phyloP scores from a whole-genome alignment of 805 yeast species.

The Candida berthetii region DNA sequence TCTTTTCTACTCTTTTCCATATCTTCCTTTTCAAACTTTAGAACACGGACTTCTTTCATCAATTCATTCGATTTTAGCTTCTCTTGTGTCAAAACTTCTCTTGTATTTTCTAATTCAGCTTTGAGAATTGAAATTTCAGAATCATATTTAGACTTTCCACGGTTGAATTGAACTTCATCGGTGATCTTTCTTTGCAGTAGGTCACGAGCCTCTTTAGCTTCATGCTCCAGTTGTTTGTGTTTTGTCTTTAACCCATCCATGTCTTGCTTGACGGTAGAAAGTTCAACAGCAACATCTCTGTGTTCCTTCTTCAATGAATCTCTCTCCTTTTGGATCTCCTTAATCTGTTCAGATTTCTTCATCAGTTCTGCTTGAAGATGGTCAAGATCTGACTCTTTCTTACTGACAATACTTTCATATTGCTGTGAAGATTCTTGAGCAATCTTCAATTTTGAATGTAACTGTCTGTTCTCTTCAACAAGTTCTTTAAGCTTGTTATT shows the following conservation, averaged over 20 bases:
- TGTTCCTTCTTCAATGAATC: constrained; percentile 22
- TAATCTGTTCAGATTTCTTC: constrained; percentile 20
- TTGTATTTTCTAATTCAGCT: constrained; percentile 13
- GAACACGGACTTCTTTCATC: constrained; percentile 16
- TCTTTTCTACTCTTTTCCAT: constrained; percentile 15
- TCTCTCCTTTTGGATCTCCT: constrained; percentile 22
- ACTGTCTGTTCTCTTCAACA: constrained; percentile 36
- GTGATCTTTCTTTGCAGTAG: constrained; percentile 33
- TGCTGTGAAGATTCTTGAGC: constrained; percentile 30
- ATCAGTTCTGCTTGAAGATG: constrained; percentile 20
- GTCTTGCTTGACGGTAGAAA: constrained; percentile 21
- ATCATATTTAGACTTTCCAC: constrained; percentile 38
- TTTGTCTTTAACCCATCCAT: constrained; percentile 17
- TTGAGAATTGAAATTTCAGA: constrained; percentile 32
- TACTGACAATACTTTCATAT: constrained; percentile 25
- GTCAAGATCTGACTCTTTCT: constrained; percentile 29
- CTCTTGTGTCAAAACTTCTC: constrained; percentile 20
- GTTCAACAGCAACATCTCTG: constrained; percentile 18
- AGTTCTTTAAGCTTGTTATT: constrained; percentile 30
- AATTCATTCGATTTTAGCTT: constrained; percentile 22
- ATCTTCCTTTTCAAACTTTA: constrained; percentile 28
- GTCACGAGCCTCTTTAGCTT: constrained; percentile 34
- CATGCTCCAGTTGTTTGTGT: constrained; percentile 36
- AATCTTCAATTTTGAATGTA: constrained; percentile 31
- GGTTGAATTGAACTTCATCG: constrained; percentile 36